Evolutionary conservation across 163 green algal genomes (phyloP), one percentile per base, ranked within the genome.

Genomic region (Volvox carteri): DNA sequence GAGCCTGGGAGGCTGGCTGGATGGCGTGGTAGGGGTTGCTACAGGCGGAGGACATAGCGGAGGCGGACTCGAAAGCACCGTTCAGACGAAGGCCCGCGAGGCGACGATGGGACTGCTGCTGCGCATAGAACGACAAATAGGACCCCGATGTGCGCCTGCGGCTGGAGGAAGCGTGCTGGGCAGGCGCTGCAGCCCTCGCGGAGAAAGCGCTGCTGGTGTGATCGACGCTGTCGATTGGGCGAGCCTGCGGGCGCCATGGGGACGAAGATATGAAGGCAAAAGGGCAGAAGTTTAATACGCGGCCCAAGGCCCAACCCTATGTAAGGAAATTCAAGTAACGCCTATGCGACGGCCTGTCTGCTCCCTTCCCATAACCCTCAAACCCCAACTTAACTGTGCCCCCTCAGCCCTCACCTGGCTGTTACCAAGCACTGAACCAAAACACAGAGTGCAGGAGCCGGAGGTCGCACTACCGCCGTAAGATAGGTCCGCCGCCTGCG

Each of bases 391-490:
- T n/a, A n/a, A n/a, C n/a, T n/a, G n/a, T n/a, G n/a, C n/a, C n/a
- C n/a, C n/a, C n/a, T n/a, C n/a, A n/a, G n/a, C n/a, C n/a, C 80
- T 33, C 19, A 87, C 80, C 80, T 78, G 62, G 62, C 80, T 78
- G 3, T 41, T 54, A 25, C 42, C 44, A 2, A 87, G 30, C 18
- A 74, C 80, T 4, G 80, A 87, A n/a, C 80, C 80, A n/a, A 87
- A 78, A 44, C 80, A 78, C 42, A 87, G 37, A 30, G 28, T 78
- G 62, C 65, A 78, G 28, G 80, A 87, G 0, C 41, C 62, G 18
- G 44, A 58, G 30, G 58, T n/a, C 21, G 52, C 52, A n/a, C 8
- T 30, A 25, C 12, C 52, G 9, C 28, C 42, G 44, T 42, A 80
- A 3, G 42, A 65, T 2, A 62, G 44, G 25, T 42, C 41, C 25